Conservation (phyloP, 495 filamentous ascomycete species). For the Letharia columbiana region DNA sequence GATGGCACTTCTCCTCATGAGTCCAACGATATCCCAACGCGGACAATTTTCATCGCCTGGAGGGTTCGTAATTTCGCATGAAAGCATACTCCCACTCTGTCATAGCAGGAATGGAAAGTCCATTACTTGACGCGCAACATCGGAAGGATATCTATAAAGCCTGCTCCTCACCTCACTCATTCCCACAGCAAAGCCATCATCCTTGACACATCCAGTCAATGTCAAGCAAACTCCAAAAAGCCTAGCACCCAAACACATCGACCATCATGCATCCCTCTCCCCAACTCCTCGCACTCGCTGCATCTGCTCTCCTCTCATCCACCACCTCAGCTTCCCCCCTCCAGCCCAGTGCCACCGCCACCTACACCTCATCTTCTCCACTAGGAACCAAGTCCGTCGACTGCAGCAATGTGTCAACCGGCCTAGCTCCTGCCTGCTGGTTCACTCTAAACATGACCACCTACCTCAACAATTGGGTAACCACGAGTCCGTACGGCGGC, state of each 20-base stretch:
- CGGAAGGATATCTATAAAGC: background rate
- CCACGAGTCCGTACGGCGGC: background rate
- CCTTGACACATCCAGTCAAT: background rate
- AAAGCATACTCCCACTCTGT: background rate
- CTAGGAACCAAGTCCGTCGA: background rate
- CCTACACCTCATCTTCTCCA: background rate
- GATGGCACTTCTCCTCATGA: background rate
- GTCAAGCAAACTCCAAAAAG: background rate
- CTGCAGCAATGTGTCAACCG: background rate
- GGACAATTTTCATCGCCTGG: background rate
- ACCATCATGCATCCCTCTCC: background rate
- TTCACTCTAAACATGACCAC: background rate
- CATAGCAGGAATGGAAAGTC: background rate
- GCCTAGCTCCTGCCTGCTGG: background rate
- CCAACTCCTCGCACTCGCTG: background rate
- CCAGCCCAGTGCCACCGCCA: background rate
- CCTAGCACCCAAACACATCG: background rate
- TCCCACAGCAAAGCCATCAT: background rate
- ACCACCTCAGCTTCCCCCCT: background rate
- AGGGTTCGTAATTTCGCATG: constrained; percentile 1
- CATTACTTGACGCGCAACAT: background rate
- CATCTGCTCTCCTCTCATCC: background rate
- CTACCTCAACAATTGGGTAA: background rate
- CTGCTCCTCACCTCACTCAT: background rate
- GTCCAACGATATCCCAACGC: background rate